phyloP scores from a whole-genome alignment of 257 asterid species.

The Solanum paucissectum region DNA sequence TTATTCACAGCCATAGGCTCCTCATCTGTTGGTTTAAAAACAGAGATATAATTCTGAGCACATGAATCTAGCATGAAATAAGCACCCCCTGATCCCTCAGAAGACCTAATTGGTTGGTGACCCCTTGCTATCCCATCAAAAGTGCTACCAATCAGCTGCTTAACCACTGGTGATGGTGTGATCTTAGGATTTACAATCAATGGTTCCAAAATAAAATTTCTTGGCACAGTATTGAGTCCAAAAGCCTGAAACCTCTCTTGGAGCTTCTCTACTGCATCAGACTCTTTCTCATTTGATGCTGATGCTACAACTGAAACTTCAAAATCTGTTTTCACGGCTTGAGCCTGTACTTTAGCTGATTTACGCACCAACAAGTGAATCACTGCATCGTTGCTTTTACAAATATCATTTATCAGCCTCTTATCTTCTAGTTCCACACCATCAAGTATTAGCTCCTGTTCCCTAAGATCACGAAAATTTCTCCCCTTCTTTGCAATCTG shows the following conservation, averaged over 20 bases:
- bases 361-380: slow-evolving; percentile 57
- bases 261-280: slow-evolving; percentile 11
- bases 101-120: slow-evolving; percentile 42
- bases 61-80: slow-evolving; percentile 65
- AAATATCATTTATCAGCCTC: slow-evolving; percentile 53
- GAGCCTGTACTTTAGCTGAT: slow-evolving; percentile 44
- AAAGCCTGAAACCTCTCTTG: slow-evolving; percentile 16
- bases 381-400: slow-evolving; percentile 44
- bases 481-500: slow-evolving; percentile 47
- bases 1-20: slow-evolving; percentile 78
- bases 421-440: slow-evolving; percentile 78
- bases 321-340: slow-evolving; percentile 37
- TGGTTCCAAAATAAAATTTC: slow-evolving; percentile 37
- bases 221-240: slow-evolving; percentile 6
- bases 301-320: slow-evolving; percentile 50
- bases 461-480: slow-evolving; percentile 32
- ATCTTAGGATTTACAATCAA: slow-evolving; percentile 27
- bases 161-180: slow-evolving; percentile 29
- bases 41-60: slow-evolving; percentile 39
- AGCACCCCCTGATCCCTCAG: slow-evolving; percentile 72
- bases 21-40: slow-evolving; percentile 68
- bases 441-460: slow-evolving; percentile 48
- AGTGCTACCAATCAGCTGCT: slow-evolving; percentile 36
- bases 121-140: slow-evolving; percentile 41
- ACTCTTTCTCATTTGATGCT: slow-evolving; percentile 22